Evolutionary conservation across 139 green algal species (phyloP).

Genomic region (Desmodesmus armatus): DNA sequence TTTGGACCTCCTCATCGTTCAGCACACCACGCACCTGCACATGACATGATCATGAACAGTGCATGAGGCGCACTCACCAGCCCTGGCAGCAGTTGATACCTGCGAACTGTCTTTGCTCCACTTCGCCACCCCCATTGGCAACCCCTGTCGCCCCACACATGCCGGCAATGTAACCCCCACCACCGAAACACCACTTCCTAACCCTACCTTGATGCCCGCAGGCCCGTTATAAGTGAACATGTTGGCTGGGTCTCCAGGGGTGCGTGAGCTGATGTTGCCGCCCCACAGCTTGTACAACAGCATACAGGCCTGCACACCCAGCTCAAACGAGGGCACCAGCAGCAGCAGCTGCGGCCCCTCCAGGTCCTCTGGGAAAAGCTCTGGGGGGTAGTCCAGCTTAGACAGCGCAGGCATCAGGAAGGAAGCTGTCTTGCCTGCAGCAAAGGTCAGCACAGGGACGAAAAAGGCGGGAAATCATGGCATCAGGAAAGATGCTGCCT

Average conservation of each 20-base stretch:
- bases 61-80: too few relatives aligned
- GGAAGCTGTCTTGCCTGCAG: constrained; percentile 87
- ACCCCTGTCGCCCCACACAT: too few relatives aligned
- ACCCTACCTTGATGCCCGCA: constrained; percentile 79
- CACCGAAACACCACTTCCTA: too few relatives aligned
- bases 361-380: constrained; percentile 78
- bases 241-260: constrained; percentile 80
- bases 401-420: constrained; percentile 82
- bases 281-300: constrained; percentile 84
- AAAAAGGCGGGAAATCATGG: not conserved
- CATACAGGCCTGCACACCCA: constrained; percentile 80
- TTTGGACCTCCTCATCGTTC: not conserved
- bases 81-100: too few relatives aligned
- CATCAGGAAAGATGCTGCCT: not conserved
- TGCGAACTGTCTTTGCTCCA: too few relatives aligned
- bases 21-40: constrained; percentile 6
- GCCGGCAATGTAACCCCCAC: too few relatives aligned
- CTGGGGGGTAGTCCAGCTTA: constrained; percentile 75
- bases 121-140: too few relatives aligned
- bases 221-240: constrained; percentile 89
- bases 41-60: too few relatives aligned
- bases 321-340: constrained; percentile 88
- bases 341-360: constrained; percentile 81
- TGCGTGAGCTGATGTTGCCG: constrained; percentile 72
- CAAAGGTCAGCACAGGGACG: too few relatives aligned